These are phyloP conservation scores for Mangifera indica DNA, from an alignment of 345 rosid genomes.

Conservation along the genomic window DNA sequence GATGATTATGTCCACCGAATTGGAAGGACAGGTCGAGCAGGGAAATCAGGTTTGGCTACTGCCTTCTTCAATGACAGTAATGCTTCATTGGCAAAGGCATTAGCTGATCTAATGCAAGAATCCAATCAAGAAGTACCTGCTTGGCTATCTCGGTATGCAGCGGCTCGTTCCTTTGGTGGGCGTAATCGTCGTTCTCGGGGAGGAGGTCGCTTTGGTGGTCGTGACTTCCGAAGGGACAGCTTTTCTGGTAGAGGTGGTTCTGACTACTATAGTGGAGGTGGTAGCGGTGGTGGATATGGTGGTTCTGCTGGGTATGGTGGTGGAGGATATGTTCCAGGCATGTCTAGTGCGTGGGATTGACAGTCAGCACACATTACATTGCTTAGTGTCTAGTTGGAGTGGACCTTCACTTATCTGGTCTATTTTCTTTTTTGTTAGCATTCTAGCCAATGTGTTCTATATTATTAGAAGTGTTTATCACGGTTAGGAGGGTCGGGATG, in stretches of 20 bases:
- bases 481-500: slow-evolving; percentile 32
- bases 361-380: slow-evolving; percentile 11
- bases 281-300: slow-evolving; percentile 18
- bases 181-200: slow-evolving; percentile 79
- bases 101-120: slow-evolving; percentile 87
- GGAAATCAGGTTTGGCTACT: slow-evolving; percentile 86
- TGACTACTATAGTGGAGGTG: slow-evolving; percentile 61
- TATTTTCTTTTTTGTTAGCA: slow-evolving; percentile 21
- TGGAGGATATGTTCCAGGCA: slow-evolving; percentile 51
- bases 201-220: slow-evolving; percentile 76
- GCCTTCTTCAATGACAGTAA: slow-evolving; percentile 92
- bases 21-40: slow-evolving; percentile 97
- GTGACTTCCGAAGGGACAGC: slow-evolving; percentile 78
- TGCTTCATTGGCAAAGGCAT: slow-evolving; percentile 61
- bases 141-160: slow-evolving; percentile 84
- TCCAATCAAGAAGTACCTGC: slow-evolving; percentile 92
- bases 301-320: slow-evolving; percentile 37
- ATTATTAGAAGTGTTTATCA: slow-evolving; percentile 29
- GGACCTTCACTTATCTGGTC: slow-evolving; percentile 19
- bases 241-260: slow-evolving; percentile 55
- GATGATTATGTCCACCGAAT: slow-evolving; percentile 97
- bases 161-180: slow-evolving; percentile 64
- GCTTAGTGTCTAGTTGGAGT: slow-evolving; percentile 22
- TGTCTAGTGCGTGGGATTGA: slow-evolving; percentile 77
- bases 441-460: slow-evolving; percentile 23